Base-by-base conservation (phyloP, 306 rosid genomes). In the Canavalia gladiata region DNA sequence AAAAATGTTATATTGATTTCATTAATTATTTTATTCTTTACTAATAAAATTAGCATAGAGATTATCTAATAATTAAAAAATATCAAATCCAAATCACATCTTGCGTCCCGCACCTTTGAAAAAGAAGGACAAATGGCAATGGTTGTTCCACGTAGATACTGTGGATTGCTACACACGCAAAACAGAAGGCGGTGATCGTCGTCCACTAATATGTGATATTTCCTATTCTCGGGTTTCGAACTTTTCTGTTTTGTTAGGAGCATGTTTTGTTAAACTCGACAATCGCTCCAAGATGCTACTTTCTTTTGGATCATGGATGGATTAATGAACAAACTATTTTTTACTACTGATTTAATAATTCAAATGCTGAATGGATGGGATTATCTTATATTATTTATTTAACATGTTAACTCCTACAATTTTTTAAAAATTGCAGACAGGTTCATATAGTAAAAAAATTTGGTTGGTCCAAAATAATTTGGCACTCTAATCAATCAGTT, bases 191-290 rank as follows among this genome's bases (percentile, higher is more conserved):
- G 28, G 37, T 54, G 7, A 52, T 54, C 65, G 39, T 54, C 37
- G 50, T 72, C 64, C 77, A 72, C 77, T 35, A 8, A 9, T 54
- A 2, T 52, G 6, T 37, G 77, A 34, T 72, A 72, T 72, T 72
- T 54, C n/a, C 63, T 34, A 35, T 4, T 6, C n/a, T 50, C n/a
- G 1, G 31, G 39, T 11, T 47, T 31, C 54, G 28, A 42, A 18
- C 41, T 42, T 67, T 28, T 43, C 54, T 43, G 18, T 43, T 0
- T 3, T 37, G 71, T 65, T 8, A 65, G 39, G 12, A 37, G 41
- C 71, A 65, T 65, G 50, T 65, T 18, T 65, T 65, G 34, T 5
- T 6, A 39, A 2, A 30, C 25, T 18, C 25, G 25, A 18, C 25
- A 18, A 18, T 18, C 25, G 25, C 25, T 18, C 25, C 25, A 18